phyloP scores from a whole-genome alignment of 208 protist genomes.

The Wallacemonas sp. region DNA sequence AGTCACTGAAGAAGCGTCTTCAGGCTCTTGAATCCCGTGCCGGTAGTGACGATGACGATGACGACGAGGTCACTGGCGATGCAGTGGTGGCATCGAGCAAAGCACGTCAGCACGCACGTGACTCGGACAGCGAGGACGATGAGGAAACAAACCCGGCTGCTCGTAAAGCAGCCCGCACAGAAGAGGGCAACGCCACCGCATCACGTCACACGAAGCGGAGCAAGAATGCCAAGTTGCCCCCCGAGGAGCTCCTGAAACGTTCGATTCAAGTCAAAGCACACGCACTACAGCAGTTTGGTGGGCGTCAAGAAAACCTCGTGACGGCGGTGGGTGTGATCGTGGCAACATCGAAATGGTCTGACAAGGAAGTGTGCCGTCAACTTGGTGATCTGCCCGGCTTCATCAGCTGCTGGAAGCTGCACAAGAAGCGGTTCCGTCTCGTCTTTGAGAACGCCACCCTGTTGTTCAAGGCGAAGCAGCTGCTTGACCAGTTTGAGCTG shows the following conservation, averaged over 20 bases:
- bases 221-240: conserved; percentile 10
- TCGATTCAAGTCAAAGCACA: background rate
- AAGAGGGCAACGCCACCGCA: background rate
- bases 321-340: conserved; percentile 59
- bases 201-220: background rate
- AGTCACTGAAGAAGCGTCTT: conserved; percentile 4
- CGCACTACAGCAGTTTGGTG: conserved; percentile 31
- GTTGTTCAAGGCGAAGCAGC: conserved; percentile 81
- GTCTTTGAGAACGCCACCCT: conserved; percentile 64
- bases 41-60: conserved; percentile 14
- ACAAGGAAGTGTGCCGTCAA: conserved; percentile 39
- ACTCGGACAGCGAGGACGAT: conserved; percentile 14
- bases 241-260: conserved; percentile 13
- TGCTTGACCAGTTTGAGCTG: conserved; percentile 82
- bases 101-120: background rate
- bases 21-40: conserved; percentile 7
- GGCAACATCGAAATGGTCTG: conserved; percentile 18
- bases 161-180: conserved; percentile 12
- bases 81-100: too few species aligned
- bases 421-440: conserved; percentile 55
- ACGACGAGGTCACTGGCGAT: background rate
- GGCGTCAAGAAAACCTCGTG: conserved; percentile 65
- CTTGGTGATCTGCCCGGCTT: conserved; percentile 72
- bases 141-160: conserved; percentile 8
- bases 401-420: conserved; percentile 58